A percentile compares a stretch with the other conserved stretches of the same genome.
These are phyloP conservation scores for Emericellopsis atlantica DNA, from an alignment of 2,329 filamentous ascomycete genomes.

Conservation along the genomic window DNA sequence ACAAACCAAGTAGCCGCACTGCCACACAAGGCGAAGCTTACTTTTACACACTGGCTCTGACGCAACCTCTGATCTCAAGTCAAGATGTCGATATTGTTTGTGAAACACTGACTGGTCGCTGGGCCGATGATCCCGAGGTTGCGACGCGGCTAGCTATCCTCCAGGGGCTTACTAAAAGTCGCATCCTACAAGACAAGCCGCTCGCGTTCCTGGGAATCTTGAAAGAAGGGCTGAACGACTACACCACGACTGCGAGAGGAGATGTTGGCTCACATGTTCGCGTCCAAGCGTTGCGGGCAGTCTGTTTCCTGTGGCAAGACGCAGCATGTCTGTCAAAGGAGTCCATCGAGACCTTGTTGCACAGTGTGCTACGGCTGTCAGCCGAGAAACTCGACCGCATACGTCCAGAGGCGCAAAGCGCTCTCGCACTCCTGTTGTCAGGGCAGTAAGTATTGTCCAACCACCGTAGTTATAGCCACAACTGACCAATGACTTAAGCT, in stretches of 20 bases:
- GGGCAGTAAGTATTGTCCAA: constrained; percentile 8
- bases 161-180: constrained; percentile 35
- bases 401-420: constrained; percentile 50
- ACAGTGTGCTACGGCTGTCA: constrained; percentile 52
- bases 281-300: constrained; percentile 66
- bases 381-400: constrained; percentile 88
- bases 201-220: constrained; percentile 31
- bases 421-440: constrained; percentile 31
- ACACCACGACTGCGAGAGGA: constrained; percentile 78
- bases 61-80: constrained; percentile 25
- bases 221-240: constrained; percentile 62
- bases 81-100: constrained; percentile 21
- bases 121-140: constrained; percentile 34
- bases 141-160: constrained; percentile 43
- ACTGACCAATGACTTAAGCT: constrained; percentile 14
- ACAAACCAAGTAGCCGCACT: constrained; percentile 17
- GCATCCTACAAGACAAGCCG: constrained; percentile 26
- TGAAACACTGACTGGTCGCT: constrained; percentile 35
- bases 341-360: constrained; percentile 28
- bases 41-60: constrained; percentile 38
- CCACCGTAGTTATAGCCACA: constrained; percentile 3
- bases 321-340: neutral
- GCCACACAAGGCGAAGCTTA: constrained; percentile 32
- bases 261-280: constrained; percentile 84
- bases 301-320: constrained; percentile 46